Evolutionary conservation across 192 early-diverging fungal genomes (phyloP).

Genomic region (Backusella tuberculispora): DNA sequence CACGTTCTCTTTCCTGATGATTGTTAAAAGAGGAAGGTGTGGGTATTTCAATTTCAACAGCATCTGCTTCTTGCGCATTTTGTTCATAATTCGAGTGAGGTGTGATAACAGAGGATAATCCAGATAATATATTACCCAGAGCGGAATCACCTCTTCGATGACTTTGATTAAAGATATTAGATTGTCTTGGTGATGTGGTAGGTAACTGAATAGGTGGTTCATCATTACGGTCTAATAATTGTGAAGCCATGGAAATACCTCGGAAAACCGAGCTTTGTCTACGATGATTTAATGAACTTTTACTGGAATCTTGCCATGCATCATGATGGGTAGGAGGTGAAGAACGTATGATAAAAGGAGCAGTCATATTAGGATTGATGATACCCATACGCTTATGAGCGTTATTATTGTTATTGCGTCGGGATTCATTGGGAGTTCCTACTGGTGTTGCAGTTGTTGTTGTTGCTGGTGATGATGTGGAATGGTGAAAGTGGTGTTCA

Average conservation of each 20-base stretch:
- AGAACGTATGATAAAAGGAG: background rate
- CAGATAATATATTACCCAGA: slow-evolving; percentile 14
- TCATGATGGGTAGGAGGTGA: background rate
- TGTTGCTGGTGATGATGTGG: background rate
- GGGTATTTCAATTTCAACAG: slow-evolving; percentile 43
- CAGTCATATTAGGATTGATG: background rate
- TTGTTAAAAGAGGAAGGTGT: slow-evolving; percentile 19
- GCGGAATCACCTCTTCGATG: slow-evolving; percentile 19
- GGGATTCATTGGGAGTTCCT: background rate
- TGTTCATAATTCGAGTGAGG: background rate
- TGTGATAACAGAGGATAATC: slow-evolving; percentile 14
- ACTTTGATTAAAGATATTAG: background rate
- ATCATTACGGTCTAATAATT: slow-evolving; percentile 38
- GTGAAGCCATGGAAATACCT: slow-evolving; percentile 42
- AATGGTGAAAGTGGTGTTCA: background rate
- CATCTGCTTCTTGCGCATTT: slow-evolving; percentile 21
- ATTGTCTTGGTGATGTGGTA: slow-evolving; percentile 7
- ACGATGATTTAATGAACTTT: background rate
- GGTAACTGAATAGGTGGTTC: slow-evolving; percentile 30
- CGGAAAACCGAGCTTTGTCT: slow-evolving; percentile 38
- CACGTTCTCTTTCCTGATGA: background rate
- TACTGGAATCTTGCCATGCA: slow-evolving; percentile 2
- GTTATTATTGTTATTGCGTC: background rate
- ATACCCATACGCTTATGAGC: background rate
- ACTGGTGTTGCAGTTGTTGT: background rate